phyloP scores from a whole-genome alignment of 2,329 filamentous ascomycete genomes.

The Pestalotiopsis sp. region DNA sequence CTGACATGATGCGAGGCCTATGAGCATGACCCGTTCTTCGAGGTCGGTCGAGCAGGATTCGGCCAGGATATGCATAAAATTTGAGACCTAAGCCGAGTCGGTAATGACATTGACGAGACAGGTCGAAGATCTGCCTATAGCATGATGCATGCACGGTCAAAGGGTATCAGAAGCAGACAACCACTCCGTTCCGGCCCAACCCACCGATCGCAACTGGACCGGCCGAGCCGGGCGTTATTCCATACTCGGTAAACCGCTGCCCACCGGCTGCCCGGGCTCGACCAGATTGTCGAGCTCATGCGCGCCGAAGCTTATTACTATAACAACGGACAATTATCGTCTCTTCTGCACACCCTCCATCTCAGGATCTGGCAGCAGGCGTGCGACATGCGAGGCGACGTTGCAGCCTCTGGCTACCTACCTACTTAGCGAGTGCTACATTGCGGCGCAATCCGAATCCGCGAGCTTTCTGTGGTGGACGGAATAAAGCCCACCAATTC shows the following conservation, averaged over 20 bases:
- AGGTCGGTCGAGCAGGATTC: neutral
- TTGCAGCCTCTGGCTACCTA: neutral
- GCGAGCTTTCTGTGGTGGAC: neutral
- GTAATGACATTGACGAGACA: neutral
- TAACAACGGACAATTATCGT: neutral
- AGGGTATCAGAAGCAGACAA: neutral
- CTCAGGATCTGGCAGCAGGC: neutral
- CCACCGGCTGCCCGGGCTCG: neutral
- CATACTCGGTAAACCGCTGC: conserved; percentile 1
- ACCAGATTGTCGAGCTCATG: neutral
- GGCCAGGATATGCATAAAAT: neutral
- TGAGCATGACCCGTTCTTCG: neutral
- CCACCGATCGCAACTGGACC: neutral
- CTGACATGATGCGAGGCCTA: neutral
- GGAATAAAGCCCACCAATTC: conserved; percentile 3
- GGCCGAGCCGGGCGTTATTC: neutral
- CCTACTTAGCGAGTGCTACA: neutral
- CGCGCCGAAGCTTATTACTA: neutral
- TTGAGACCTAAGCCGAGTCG: neutral
- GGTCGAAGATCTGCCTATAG: neutral
- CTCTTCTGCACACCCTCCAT: neutral
- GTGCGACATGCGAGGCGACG: neutral
- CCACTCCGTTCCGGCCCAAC: neutral
- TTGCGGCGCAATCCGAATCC: neutral
- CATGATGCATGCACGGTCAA: neutral